Evolutionary conservation across 306 rosid species (phyloP).

Genomic region (Trichosanthes truncata): DNA sequence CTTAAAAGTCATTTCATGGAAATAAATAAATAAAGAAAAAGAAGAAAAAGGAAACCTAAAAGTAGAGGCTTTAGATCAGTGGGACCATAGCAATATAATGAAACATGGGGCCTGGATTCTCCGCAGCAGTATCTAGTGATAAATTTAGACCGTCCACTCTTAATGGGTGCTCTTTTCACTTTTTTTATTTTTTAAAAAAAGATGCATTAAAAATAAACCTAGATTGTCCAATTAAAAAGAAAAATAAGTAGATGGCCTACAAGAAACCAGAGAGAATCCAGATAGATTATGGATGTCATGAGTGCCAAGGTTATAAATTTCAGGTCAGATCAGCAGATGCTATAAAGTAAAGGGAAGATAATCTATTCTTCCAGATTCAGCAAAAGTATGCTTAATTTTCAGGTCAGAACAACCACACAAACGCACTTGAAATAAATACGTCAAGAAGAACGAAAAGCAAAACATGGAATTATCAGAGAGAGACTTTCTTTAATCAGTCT

Average conservation of each 20-base stretch:
- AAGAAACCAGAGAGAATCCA: conserved; percentile 6
- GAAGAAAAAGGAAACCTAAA: not conserved
- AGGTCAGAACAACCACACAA: not conserved
- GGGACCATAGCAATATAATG: not conserved
- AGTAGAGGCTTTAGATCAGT: not conserved
- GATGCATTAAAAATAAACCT: not conserved
- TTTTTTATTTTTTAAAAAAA: not conserved
- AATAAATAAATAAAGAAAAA: not conserved
- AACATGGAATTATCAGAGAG: not conserved
- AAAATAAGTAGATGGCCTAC: conserved; percentile 5
- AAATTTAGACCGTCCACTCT: conserved; percentile 2
- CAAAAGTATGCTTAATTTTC: not conserved
- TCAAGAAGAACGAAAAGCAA: not conserved
- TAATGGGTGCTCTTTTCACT: not conserved
- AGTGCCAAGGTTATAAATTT: not conserved
- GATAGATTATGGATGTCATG: not conserved
- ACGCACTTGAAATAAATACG: not conserved
- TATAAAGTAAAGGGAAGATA: not conserved
- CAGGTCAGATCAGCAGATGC: conserved; percentile 6
- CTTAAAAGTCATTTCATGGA: not conserved
- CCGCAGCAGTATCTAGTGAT: not conserved
- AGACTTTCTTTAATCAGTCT: not conserved
- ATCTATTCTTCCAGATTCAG: not conserved
- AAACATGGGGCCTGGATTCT: conserved; percentile 6
- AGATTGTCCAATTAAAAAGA: not conserved